phyloP scores from a whole-genome alignment of 495 filamentous ascomycete species.

The Pyrenopolyporus hunteri region DNA sequence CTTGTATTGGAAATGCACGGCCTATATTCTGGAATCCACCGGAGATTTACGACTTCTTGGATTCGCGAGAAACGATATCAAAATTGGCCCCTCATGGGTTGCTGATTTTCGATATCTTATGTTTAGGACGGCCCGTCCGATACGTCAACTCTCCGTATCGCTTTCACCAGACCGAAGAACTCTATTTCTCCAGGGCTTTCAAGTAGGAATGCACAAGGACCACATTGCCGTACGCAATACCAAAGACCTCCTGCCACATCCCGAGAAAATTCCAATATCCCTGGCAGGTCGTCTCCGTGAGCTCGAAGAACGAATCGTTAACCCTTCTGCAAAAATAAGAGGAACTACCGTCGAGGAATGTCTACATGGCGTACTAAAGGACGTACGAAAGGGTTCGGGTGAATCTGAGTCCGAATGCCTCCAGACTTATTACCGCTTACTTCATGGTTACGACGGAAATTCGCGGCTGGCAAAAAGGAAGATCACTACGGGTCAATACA shows the following conservation, averaged over 20 bases:
- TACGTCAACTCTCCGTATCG: not conserved
- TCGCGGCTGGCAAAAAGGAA: not conserved
- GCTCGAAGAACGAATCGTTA: not conserved
- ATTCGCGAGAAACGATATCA: not conserved
- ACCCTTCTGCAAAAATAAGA: not conserved
- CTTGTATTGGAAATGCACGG: not conserved
- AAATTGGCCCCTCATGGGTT: not conserved
- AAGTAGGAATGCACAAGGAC: not conserved
- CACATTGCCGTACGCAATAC: not conserved
- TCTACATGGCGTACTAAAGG: not conserved
- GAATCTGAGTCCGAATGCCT: not conserved
- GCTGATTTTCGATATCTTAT: not conserved
- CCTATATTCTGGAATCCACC: not conserved
- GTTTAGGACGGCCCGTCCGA: not conserved
- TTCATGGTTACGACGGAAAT: not conserved
- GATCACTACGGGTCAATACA: not conserved
- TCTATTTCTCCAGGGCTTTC: not conserved
- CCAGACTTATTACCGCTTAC: not conserved
- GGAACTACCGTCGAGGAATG: not conserved
- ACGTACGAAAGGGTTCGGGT: not conserved
- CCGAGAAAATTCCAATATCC: not conserved
- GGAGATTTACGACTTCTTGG: not conserved
- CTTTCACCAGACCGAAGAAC: not conserved
- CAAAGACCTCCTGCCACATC: not conserved
- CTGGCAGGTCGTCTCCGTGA: not conserved